These are phyloP conservation scores for Cutaneotrichosporon cyanovorans DNA, from an alignment of 1,284 basidiomycete genomes.

Conservation along the genomic window DNA sequence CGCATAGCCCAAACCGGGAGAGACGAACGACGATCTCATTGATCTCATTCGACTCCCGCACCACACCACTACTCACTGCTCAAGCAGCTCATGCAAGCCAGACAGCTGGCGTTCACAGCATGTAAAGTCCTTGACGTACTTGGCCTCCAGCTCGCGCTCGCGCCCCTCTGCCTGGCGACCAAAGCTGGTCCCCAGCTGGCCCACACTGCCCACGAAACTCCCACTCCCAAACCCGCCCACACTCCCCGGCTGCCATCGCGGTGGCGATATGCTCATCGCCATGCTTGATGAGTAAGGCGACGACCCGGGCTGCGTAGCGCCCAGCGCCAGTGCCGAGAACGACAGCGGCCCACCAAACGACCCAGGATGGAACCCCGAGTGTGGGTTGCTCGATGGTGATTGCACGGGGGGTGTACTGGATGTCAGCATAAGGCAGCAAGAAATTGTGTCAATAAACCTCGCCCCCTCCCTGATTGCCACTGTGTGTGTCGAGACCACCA, in stretches of 20 bases:
- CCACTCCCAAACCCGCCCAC: conserved; percentile 22
- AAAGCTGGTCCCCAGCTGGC: conserved; percentile 35
- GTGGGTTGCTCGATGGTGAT: conserved; percentile 10
- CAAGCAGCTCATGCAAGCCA: conserved; percentile 45
- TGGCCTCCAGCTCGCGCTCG: conserved; percentile 43
- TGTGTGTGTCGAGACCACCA: too few relatives aligned
- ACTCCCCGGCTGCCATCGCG: conserved; percentile 30
- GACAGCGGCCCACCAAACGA: conserved; percentile 30
- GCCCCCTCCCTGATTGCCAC: too few relatives aligned
- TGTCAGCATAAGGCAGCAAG: too few relatives aligned
- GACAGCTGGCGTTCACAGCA: conserved; percentile 45
- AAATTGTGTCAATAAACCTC: too few relatives aligned
- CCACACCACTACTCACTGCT: conserved; percentile 49
- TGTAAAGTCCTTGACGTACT: conserved; percentile 44
- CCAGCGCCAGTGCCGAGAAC: conserved; percentile 29
- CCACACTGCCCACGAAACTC: conserved; percentile 35
- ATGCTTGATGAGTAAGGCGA: conserved; percentile 25
- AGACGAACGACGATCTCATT: too few relatives aligned
- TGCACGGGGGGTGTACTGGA: too few relatives aligned
- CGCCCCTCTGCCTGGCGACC: conserved; percentile 35
- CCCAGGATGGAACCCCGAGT: conserved; percentile 31
- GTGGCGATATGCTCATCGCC: conserved; percentile 42
- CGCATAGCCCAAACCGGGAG: too few relatives aligned
- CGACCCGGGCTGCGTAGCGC: conserved; percentile 20
- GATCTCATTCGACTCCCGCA: too few relatives aligned